Base-by-base conservation (phyloP, 2,329 filamentous ascomycete genomes). In the Shiraia sp. region DNA sequence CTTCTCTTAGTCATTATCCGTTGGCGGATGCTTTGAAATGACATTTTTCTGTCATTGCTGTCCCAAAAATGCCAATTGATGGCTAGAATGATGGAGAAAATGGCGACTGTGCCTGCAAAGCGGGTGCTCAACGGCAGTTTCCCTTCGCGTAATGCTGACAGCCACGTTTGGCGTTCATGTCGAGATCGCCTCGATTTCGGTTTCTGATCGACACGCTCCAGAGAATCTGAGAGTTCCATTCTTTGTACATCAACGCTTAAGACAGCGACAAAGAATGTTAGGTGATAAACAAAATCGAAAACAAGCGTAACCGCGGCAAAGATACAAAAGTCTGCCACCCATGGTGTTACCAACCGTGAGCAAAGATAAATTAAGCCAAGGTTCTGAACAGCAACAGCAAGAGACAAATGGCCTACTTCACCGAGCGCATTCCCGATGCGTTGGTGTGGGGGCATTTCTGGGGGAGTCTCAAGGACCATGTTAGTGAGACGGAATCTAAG, bases 11-110 rank as follows among this genome's bases (percentile, higher is more conserved):
- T 55, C 6, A 66, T 19, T 14, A 58, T 37, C 7, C 46, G 53
- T 32, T 51, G 54, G 13, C 53, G 51, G 26, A 65, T 33, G 2
- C 42, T 51, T 12, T 51, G 41, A 3, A 66, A 32, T 5, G 65
- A 66, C 4, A 68, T 33, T 12, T 54, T 44, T 24, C 50, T 54
- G 23, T 75, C 77, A 38, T 78, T 77, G 33, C 78, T 78, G 32
- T 85, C 83, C 49, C 87, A 86, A 52, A 90, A 90, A 58, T 91
- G 88, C 77, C 84, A 88, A 53, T 91, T 88, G 1, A 88, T 81
- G 30, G 85, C 81, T 12, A 90, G 61, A 6, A 91, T 79, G 51
- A 90, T 88, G 2, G 82, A 83, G 15, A 89, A 72, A 65, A 89
- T 84, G 22, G 90, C 83, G 10, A 85, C 77, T 0, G 86, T 87